These are phyloP conservation scores for Komagataella pseudopastoris DNA, from an alignment of 805 yeast species.

Conservation along the genomic window DNA sequence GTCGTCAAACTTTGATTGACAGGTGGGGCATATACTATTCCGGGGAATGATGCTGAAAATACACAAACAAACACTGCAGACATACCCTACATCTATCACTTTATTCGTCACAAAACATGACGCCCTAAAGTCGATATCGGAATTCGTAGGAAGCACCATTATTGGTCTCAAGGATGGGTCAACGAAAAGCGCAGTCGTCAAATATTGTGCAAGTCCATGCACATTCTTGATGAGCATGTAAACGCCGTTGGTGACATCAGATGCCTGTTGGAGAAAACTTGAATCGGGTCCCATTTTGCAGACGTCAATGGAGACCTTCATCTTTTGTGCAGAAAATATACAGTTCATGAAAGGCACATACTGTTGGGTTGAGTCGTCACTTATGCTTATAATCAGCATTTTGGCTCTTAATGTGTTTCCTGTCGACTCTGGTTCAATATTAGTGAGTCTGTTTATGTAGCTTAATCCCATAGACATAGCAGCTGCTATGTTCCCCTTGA, in stretches of 20 bases:
- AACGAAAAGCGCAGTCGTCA: slow-evolving; percentile 70
- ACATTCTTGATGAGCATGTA: slow-evolving; percentile 60
- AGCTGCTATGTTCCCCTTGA: slow-evolving; percentile 48
- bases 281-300: slow-evolving; percentile 65
- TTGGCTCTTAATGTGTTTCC: slow-evolving; percentile 45
- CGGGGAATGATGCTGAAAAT: slow-evolving; percentile 60
- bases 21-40: slow-evolving; percentile 67
- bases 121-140: slow-evolving; percentile 85
- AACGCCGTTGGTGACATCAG: slow-evolving; percentile 89
- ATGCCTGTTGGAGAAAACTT: slow-evolving; percentile 86
- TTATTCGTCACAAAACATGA: slow-evolving; percentile 87
- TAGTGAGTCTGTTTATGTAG: slow-evolving; percentile 56
- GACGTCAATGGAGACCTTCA: slow-evolving; percentile 81
- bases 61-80: slow-evolving; percentile 90
- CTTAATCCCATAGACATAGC: slow-evolving; percentile 76
- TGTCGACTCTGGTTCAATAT: slow-evolving; percentile 24
- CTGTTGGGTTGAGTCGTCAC: slow-evolving; percentile 64
- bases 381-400: slow-evolving; percentile 46
- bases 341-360: slow-evolving; percentile 92
- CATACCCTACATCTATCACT: slow-evolving; percentile 86
- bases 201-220: slow-evolving; percentile 69
- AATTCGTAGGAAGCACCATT: slow-evolving; percentile 68
- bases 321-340: slow-evolving; percentile 90
- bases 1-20: slow-evolving; percentile 67
- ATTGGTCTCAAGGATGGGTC: slow-evolving; percentile 76